A percentile compares a stretch with the other conserved stretches of the same genome.
These are phyloP conservation scores for Penicillium sp. DNA, from an alignment of 2,329 filamentous ascomycete species.

Conservation along the genomic window DNA sequence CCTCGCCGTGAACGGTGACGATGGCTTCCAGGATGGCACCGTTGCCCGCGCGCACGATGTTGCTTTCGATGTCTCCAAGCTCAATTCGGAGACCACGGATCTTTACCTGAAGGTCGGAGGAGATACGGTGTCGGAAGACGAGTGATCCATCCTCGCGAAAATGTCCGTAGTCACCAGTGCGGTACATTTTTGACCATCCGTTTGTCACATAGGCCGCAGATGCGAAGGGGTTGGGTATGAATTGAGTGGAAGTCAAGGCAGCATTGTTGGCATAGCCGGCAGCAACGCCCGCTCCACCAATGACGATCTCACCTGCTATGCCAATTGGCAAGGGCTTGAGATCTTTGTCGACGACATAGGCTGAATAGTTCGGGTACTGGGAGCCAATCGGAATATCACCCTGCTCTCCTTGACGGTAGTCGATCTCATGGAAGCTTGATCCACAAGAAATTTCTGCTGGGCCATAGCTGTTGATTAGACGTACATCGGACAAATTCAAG, in stretches of 20 bases:
- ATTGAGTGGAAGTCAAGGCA: slow-evolving; percentile 10
- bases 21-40: slow-evolving; percentile 30
- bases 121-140: slow-evolving; percentile 22
- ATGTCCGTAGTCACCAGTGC: slow-evolving; percentile 25
- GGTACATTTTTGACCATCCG: slow-evolving; percentile 21
- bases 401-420: background rate
- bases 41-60: slow-evolving; percentile 26
- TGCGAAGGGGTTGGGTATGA: slow-evolving; percentile 10
- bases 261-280: slow-evolving; percentile 21
- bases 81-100: slow-evolving; percentile 40
- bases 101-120: slow-evolving; percentile 22
- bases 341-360: slow-evolving; percentile 41
- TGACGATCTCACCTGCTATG: slow-evolving; percentile 45
- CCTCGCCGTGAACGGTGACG: slow-evolving; percentile 26
- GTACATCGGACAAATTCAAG: background rate
- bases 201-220: background rate
- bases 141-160: slow-evolving; percentile 24
- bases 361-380: slow-evolving; percentile 39
- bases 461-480: slow-evolving; percentile 15
- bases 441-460: slow-evolving; percentile 9
- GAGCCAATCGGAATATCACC: slow-evolving; percentile 16
- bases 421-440: slow-evolving; percentile 2
- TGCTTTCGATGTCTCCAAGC: slow-evolving; percentile 44
- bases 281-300: slow-evolving; percentile 36
- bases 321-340: slow-evolving; percentile 42